A percentile compares a stretch with the other conserved stretches of the same genome.
These are phyloP conservation scores for Pichia sp. DNA, from an alignment of 1,139 yeast genomes.

Conservation along the genomic window DNA sequence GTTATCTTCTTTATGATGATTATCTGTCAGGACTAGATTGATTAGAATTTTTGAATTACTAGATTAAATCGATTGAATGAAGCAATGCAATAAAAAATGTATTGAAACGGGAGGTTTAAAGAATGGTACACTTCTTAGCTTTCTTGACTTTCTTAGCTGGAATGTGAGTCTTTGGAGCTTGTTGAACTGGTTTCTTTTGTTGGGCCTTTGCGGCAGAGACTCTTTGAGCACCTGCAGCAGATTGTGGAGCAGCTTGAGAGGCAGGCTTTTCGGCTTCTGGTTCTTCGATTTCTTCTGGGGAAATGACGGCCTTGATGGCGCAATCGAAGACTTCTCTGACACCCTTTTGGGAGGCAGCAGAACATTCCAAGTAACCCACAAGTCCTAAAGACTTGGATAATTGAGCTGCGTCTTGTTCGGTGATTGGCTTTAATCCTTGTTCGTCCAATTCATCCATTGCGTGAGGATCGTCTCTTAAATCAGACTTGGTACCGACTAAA, in stretches of 20 bases:
- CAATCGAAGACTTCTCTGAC: constrained; percentile 79
- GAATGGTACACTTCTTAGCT: constrained; percentile 49
- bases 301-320: constrained; percentile 71
- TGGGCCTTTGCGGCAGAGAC: constrained; percentile 4
- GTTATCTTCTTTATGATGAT: no score
- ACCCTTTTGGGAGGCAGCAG: constrained; percentile 91
- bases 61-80: no score
- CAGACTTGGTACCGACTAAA: constrained; percentile 84
- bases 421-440: constrained; percentile 60
- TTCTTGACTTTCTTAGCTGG: constrained; percentile 37
- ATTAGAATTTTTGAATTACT: not conserved
- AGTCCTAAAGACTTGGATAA: constrained; percentile 75
- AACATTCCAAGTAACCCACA: constrained; percentile 79
- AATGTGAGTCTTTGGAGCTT: constrained; percentile 13
- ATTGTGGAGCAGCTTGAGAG: constrained; percentile 35
- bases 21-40: no score
- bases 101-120: constrained; percentile 37
- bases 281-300: constrained; percentile 43
- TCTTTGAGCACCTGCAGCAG: not conserved
- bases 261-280: constrained; percentile 4
- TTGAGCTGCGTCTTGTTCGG: constrained; percentile 60
- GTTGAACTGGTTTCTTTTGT: constrained; percentile 14
- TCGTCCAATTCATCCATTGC: constrained; percentile 69
- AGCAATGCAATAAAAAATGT: no score
- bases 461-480: constrained; percentile 79